phyloP scores from a whole-genome alignment of 345 rosid species.

The Garcia nutans region DNA sequence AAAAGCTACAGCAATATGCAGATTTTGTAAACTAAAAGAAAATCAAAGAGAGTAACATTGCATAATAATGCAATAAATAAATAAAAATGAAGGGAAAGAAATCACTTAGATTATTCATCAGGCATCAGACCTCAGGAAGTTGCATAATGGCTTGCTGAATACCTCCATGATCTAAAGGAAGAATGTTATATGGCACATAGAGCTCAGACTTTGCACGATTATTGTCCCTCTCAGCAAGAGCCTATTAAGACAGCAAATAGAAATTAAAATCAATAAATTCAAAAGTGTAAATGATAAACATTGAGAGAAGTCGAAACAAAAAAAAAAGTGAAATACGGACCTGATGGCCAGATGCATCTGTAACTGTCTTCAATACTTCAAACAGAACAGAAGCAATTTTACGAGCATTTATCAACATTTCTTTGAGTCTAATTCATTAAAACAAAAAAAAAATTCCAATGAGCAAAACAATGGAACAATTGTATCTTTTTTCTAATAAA shows the following conservation, averaged over 20 bases:
- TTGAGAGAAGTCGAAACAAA: neutral
- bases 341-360: conserved; percentile 62
- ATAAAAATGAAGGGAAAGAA: conserved; percentile 3
- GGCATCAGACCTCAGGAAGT: conserved; percentile 67
- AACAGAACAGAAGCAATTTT: conserved; percentile 66
- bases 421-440: conserved; percentile 39
- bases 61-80: neutral
- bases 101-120: conserved; percentile 15
- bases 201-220: conserved; percentile 52
- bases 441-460: neutral
- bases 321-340: conserved; percentile 28
- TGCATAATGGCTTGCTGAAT: conserved; percentile 82
- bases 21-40: conserved; percentile 5
- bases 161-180: conserved; percentile 83
- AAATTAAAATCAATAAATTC: conserved; percentile 10
- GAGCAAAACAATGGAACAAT: conserved; percentile 6
- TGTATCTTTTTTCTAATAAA: neutral
- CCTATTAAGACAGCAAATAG: conserved; percentile 43
- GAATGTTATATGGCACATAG: conserved; percentile 84
- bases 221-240: conserved; percentile 57
- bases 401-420: conserved; percentile 55
- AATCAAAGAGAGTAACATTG: neutral
- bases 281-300: neutral
- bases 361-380: conserved; percentile 67
- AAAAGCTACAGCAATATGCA: neutral